Conservation (phyloP, 441 rosid genomes). For the Corymbia citriodora region DNA sequence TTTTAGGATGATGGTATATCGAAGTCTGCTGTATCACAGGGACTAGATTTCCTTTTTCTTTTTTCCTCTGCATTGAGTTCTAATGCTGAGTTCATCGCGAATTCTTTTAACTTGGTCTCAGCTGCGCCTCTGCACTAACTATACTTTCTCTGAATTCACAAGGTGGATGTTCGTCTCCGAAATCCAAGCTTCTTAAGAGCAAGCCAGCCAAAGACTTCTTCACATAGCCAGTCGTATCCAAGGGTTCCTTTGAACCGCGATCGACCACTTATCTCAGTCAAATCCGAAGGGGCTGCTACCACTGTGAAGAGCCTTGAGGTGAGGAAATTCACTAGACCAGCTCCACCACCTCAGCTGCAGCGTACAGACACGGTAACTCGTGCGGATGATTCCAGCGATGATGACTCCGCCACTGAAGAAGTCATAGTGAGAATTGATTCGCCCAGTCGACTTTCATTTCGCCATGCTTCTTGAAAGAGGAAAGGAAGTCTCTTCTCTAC, state of each 20-base stretch:
- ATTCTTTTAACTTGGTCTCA: not conserved
- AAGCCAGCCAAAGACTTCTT: slow-evolving; percentile 18
- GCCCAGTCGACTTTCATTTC: slow-evolving; percentile 54
- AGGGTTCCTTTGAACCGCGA: slow-evolving; percentile 17
- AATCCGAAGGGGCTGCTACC: slow-evolving; percentile 43
- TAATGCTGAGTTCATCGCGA: not conserved
- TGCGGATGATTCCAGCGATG: slow-evolving; percentile 34
- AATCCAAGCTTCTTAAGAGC: slow-evolving; percentile 22
- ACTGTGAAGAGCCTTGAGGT: slow-evolving; percentile 22
- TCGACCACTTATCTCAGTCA: slow-evolving; percentile 26
- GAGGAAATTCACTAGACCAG: slow-evolving; percentile 4
- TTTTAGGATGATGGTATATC: not conserved
- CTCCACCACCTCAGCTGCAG: slow-evolving; percentile 2
- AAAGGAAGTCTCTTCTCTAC: not conserved
- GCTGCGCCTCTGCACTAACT: not conserved
- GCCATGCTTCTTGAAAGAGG: slow-evolving; percentile 17
- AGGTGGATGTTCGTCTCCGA: slow-evolving; percentile 40
- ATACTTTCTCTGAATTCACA: not conserved
- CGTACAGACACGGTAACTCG: slow-evolving; percentile 10
- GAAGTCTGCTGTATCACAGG: not conserved
- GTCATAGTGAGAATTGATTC: slow-evolving; percentile 62
- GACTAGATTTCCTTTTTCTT: not conserved
- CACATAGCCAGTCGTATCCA: slow-evolving; percentile 30
- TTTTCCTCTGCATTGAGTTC: not conserved
- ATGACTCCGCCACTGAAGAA: slow-evolving; percentile 50